phyloP scores from a whole-genome alignment of 2,329 filamentous ascomycete genomes.

The Dactylella cylindrospora region DNA sequence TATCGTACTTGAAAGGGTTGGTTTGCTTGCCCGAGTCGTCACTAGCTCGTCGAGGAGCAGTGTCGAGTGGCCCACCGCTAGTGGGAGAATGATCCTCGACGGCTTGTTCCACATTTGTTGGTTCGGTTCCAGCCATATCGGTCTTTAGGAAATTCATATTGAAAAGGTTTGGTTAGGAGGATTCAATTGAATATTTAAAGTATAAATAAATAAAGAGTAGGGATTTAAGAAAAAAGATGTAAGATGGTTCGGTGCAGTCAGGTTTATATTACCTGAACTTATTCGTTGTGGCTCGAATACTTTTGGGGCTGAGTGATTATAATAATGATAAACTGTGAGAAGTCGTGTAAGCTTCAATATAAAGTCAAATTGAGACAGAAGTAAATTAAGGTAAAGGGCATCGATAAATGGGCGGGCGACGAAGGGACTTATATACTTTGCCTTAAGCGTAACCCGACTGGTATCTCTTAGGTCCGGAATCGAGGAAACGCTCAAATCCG shows the following conservation, averaged over 20 bases:
- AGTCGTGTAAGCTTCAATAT: no score
- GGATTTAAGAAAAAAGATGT: not conserved
- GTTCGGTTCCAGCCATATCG: slow-evolving; percentile 21
- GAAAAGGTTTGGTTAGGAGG: not conserved
- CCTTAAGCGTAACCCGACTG: no score
- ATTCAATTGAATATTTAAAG: no score
- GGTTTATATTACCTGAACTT: no score
- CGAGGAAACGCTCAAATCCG: slow-evolving; percentile 8
- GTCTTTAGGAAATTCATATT: slow-evolving; percentile 28
- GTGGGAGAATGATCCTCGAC: no score
- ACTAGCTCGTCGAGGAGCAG: slow-evolving; percentile 11
- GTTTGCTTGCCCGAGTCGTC: slow-evolving; percentile 3
- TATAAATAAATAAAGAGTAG: not conserved
- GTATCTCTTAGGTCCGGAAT: slow-evolving; percentile 1
- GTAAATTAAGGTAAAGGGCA: slow-evolving; percentile 28
- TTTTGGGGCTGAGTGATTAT: no score
- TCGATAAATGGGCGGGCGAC: slow-evolving; percentile 11
- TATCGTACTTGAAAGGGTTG: slow-evolving; percentile 34
- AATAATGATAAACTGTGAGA: no score
- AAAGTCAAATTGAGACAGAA: slow-evolving; percentile 16
- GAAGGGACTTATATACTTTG: slow-evolving; percentile 27
- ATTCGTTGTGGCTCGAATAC: no score
- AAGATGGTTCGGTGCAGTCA: no score
- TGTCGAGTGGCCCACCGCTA: no score
- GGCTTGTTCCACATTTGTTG: slow-evolving; percentile 24